Conservation (phyloP, 2,329 filamentous ascomycete genomes). For the Cadophora luteo-olivacea region DNA sequence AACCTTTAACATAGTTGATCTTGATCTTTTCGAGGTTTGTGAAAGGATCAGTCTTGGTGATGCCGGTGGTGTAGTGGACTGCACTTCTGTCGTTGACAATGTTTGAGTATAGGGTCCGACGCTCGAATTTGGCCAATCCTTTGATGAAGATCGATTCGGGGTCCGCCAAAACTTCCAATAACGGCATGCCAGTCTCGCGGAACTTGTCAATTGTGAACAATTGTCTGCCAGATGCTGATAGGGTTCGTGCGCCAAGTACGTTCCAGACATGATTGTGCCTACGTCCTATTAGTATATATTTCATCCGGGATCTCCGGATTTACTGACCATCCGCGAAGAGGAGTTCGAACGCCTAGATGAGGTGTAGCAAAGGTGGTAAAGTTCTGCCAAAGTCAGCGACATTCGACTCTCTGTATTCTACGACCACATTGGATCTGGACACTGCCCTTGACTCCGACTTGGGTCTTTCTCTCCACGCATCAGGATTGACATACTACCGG, state of each 20-base stretch:
- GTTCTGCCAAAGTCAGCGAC: slow-evolving; percentile 59
- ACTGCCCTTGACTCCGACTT: slow-evolving; percentile 16
- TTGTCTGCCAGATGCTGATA: slow-evolving; percentile 85
- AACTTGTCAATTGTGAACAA: slow-evolving; percentile 89
- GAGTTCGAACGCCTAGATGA: slow-evolving; percentile 77
- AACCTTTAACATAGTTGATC: slow-evolving; percentile 76
- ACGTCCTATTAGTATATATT: not conserved
- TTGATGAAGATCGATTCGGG: slow-evolving; percentile 85
- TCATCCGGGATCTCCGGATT: not conserved
- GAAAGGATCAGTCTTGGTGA: slow-evolving; percentile 81
- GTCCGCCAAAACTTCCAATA: slow-evolving; percentile 83
- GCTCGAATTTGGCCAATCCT: slow-evolving; percentile 76
- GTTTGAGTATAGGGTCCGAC: slow-evolving; percentile 83
- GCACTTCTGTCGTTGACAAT: slow-evolving; percentile 85
- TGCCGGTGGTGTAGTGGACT: slow-evolving; percentile 81
- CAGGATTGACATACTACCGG: slow-evolving; percentile 66
- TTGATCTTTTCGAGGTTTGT: slow-evolving; percentile 69
- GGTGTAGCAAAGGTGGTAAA: slow-evolving; percentile 93
- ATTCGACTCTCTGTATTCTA: not conserved
- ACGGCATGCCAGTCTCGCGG: slow-evolving; percentile 78
- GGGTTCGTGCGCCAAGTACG: slow-evolving; percentile 77
- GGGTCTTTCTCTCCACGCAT: slow-evolving; percentile 2
- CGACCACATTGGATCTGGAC: slow-evolving; percentile 9
- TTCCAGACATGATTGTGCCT: slow-evolving; percentile 75
- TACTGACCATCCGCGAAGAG: slow-evolving; percentile 62